phyloP scores from a whole-genome alignment of 129 eudicot genomes.

The Scalesia atractyloides region DNA sequence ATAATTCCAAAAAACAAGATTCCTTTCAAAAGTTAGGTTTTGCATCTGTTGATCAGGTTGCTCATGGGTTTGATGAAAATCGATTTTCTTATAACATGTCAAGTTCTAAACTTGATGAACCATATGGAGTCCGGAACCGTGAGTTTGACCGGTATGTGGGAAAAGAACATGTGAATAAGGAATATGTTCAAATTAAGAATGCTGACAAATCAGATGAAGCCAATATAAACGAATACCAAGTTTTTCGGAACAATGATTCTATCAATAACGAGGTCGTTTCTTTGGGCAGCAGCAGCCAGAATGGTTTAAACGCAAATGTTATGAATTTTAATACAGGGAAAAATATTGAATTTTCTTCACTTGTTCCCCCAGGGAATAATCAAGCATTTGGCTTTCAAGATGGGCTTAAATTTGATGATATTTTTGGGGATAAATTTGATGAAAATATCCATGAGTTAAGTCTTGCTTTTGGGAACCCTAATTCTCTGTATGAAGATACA shows the following conservation, averaged over 20 bases:
- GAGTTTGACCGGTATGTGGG: slow-evolving; percentile 25
- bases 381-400: slow-evolving; percentile 42
- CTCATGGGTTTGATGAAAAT: slow-evolving; percentile 24
- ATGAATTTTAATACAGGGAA: slow-evolving; percentile 32
- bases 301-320: slow-evolving; percentile 33
- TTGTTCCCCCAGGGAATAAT: slow-evolving; percentile 43
- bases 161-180: slow-evolving; percentile 31
- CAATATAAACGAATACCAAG: slow-evolving; percentile 35
- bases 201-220: slow-evolving; percentile 33
- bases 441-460: slow-evolving; percentile 50
- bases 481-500: slow-evolving; percentile 41
- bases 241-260: slow-evolving; percentile 36
- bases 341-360: slow-evolving; percentile 43
- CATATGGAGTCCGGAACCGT: slow-evolving; percentile 19
- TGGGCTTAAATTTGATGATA: slow-evolving; percentile 31
- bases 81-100: slow-evolving; percentile 24
- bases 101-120: slow-evolving; percentile 32
- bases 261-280: slow-evolving; percentile 27
- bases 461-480: slow-evolving; percentile 58
- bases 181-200: slow-evolving; percentile 29
- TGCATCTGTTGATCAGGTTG: slow-evolving; percentile 30
- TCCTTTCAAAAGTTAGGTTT: slow-evolving; percentile 19
- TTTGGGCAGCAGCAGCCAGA: slow-evolving; percentile 40
- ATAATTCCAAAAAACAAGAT: slow-evolving; percentile 18
- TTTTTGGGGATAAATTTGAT: slow-evolving; percentile 42